Evolutionary conservation across 495 filamentous ascomycete species (phyloP).

Genomic region (Physcia stellaris): DNA sequence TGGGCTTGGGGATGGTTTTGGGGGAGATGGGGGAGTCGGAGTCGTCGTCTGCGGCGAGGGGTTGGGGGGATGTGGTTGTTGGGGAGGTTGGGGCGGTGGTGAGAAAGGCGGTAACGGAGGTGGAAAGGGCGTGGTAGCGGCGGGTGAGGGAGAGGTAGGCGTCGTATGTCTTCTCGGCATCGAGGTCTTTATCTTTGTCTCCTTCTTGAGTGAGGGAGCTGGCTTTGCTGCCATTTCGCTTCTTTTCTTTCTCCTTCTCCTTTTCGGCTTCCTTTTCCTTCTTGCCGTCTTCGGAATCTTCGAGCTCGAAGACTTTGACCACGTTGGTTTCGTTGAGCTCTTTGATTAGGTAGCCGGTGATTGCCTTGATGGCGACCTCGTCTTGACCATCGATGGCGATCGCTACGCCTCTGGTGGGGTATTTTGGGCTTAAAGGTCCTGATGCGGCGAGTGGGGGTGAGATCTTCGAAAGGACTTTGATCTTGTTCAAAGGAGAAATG

Average conservation of each 20-base stretch:
- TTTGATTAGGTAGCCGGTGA: constrained; percentile 44
- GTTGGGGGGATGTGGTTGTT: constrained; percentile 8
- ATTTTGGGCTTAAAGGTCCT: constrained; percentile 26
- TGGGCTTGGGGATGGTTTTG: not conserved
- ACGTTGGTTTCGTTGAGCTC: constrained; percentile 2
- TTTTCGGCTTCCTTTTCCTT: constrained; percentile 20
- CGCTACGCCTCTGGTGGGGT: constrained; percentile 52
- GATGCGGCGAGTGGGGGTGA: constrained; percentile 46
- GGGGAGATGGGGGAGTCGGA: not conserved
- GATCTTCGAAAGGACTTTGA: constrained; percentile 43
- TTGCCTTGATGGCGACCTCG: constrained; percentile 34
- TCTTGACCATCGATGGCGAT: constrained; percentile 73
- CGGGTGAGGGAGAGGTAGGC: constrained; percentile 12
- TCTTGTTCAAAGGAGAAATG: constrained; percentile 54
- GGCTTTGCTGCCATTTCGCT: constrained; percentile 12
- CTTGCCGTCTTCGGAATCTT: no score
- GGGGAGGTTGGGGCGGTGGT: not conserved
- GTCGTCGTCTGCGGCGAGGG: constrained; percentile 6
- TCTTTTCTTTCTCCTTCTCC: constrained; percentile 17
- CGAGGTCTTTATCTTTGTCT: no score
- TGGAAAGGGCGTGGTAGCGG: constrained; percentile 12
- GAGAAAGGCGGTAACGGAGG: constrained; percentile 9
- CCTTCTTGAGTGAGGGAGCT: constrained; percentile 1
- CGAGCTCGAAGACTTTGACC: constrained; percentile 8
- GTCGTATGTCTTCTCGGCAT: constrained; percentile 6